These are phyloP conservation scores for Neofusicoccum ribis DNA, from an alignment of 2,329 filamentous ascomycete genomes.

Conservation along the genomic window DNA sequence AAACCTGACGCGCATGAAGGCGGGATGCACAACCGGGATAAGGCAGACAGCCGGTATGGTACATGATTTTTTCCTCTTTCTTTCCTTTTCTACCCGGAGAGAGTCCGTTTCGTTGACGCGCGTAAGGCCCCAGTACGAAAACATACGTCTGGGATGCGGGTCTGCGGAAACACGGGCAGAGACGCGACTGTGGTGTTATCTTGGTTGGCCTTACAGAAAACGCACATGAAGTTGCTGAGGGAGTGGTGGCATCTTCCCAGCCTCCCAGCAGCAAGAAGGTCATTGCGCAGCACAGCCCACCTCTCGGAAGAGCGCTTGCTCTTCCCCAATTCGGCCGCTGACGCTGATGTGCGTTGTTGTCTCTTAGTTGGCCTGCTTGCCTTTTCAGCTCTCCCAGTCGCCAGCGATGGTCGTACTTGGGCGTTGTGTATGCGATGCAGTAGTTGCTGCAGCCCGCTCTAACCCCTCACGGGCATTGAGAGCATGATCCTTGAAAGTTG, in stretches of 20 bases:
- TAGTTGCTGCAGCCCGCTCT: not conserved
- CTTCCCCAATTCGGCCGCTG: no score
- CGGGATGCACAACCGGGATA: not conserved
- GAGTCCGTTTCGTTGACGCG: not conserved
- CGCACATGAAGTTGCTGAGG: no score
- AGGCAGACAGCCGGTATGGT: not conserved
- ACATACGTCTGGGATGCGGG: not conserved
- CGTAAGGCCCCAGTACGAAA: not conserved
- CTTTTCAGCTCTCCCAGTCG: not conserved
- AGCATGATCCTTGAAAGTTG: not conserved
- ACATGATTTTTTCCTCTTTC: not conserved
- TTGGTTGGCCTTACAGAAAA: not conserved
- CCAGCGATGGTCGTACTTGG: not conserved
- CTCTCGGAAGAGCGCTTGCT: no score
- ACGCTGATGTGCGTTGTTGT: no score
- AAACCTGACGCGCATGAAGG: not conserved
- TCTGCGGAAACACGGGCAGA: not conserved
- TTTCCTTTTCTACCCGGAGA: no score
- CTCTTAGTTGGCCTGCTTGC: not conserved
- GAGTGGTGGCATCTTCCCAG: not conserved
- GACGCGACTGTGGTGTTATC: not conserved
- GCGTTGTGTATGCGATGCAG: slow-evolving; percentile 2
- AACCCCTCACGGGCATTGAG: not conserved
- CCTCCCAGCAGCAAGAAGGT: not conserved
- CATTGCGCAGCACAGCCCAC: not conserved